Base-by-base conservation (phyloP, 2,329 filamentous ascomycete species). In the Claviceps fusiformis region DNA sequence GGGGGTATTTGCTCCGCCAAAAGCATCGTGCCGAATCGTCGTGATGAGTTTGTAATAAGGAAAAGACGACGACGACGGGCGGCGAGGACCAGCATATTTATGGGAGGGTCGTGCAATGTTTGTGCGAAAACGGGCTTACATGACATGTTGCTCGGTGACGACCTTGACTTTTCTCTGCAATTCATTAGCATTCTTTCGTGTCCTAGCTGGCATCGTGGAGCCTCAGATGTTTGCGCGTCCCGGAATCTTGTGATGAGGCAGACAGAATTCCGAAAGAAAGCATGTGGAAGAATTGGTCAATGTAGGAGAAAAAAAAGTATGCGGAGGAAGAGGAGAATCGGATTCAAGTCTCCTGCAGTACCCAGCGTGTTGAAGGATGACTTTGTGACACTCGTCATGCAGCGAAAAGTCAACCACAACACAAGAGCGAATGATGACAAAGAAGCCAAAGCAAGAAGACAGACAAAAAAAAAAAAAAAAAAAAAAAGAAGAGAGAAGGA, bases 161-260 rank as follows among this genome's bases (percentile, higher is more conserved):
- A 98, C 82, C 81, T 92, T 95, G 72, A 98, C 79, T 67, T 83
- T 87, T 66, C 93, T 83, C 80, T 96, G 87, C 65, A 85, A 9
- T 39, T 55, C 53, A 63, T 70, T 64, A 69, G 67, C 52, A 54
- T 57, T 58, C 10, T 53, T 57, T 46, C 54, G 55, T 17, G 54
- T 57, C 37, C 56, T 46, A 15, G 54, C 24, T 35, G 55, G 55
- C 55, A 57, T 57, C 37, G 37, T 55, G 39, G 13, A 29, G 49
- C 43, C 27, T 46, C 49, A 24, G 24, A 45, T 56, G 43, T n/a
- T 54, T 49, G 48, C 50, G 53, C 55, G 54, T 52, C 59, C 44
- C 50, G 56, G 39, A 39, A 35, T 27, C 17, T 53, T 37, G 29
- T 54, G 44, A 24, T 43, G 47, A n/a, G 54, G 39, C 51, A 17